Evolutionary conservation across 768 basidiomycete genomes (phyloP).

Genomic region (Rhodotorula graminis): DNA sequence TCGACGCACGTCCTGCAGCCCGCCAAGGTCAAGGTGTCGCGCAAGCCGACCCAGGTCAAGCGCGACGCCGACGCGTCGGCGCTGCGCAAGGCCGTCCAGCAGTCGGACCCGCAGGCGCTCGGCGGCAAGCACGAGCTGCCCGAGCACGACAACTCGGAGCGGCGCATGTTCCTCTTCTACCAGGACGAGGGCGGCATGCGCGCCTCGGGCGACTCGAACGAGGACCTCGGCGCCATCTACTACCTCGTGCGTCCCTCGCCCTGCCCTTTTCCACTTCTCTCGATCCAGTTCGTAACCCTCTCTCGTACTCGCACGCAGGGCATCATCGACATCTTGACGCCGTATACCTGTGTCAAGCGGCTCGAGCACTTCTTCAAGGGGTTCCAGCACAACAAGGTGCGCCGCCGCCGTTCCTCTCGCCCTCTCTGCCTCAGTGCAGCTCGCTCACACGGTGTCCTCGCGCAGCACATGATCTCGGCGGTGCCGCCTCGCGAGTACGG

Average conservation of each 20-base stretch:
- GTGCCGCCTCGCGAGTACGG: slow-evolving; percentile 83
- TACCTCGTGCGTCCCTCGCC: slow-evolving; percentile 35
- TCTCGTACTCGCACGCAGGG: slow-evolving; percentile 49
- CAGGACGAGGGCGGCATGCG: slow-evolving; percentile 91
- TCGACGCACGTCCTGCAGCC: slow-evolving; percentile 54
- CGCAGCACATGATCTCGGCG: slow-evolving; percentile 88
- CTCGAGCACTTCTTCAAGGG: slow-evolving; percentile 91
- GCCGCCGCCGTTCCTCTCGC: slow-evolving; percentile 46
- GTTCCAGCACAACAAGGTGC: slow-evolving; percentile 73
- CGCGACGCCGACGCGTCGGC: slow-evolving; percentile 69
- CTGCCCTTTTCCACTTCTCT: no score
- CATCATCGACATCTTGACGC: slow-evolving; percentile 93
- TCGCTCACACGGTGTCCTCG: not conserved
- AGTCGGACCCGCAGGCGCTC: slow-evolving; percentile 70
- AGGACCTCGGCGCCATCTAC: slow-evolving; percentile 56
- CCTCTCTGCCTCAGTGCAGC: not conserved
- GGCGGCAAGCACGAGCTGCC: slow-evolving; percentile 55
- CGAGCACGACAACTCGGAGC: slow-evolving; percentile 60
- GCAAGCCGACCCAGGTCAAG: slow-evolving; percentile 59
- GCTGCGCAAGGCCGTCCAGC: slow-evolving; percentile 76
- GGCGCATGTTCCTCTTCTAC: slow-evolving; percentile 80
- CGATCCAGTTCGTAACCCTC: no score
- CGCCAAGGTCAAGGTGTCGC: slow-evolving; percentile 58
- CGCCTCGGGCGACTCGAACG: slow-evolving; percentile 81
- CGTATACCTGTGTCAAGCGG: slow-evolving; percentile 70